phyloP scores from a whole-genome alignment of 2,329 filamentous ascomycete species.

The Paecilomyces dactylethromorphus region DNA sequence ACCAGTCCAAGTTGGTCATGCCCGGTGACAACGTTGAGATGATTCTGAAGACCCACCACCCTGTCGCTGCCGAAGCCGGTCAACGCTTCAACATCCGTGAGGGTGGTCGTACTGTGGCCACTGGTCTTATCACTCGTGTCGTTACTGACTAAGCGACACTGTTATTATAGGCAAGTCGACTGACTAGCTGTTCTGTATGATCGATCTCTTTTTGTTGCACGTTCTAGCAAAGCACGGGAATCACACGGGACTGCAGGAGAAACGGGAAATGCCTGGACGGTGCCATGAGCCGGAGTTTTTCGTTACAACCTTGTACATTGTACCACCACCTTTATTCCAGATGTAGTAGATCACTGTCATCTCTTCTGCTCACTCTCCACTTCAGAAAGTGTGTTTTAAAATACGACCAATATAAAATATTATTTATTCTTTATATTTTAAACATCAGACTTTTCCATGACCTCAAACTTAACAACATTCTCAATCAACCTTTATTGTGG shows the following conservation, averaged over 20 bases:
- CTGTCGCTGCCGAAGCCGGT: conserved; percentile 80
- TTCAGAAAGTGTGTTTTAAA: conserved; percentile 5
- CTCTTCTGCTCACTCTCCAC: conserved; percentile 4
- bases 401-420: conserved; percentile 1
- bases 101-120: conserved; percentile 84
- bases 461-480: too few relatives aligned
- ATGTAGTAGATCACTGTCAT: neutral
- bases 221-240: conserved; percentile 28
- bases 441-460: neutral
- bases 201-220: conserved; percentile 21
- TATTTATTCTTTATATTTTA: neutral
- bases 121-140: conserved; percentile 73
- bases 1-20: conserved; percentile 80
- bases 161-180: conserved; percentile 3
- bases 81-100: conserved; percentile 98
- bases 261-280: conserved; percentile 5
- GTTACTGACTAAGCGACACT: conserved; percentile 35
- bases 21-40: conserved; percentile 99
- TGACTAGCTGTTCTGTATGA: conserved; percentile 22
- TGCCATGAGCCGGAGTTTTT: conserved; percentile 10
- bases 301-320: conserved; percentile 1
- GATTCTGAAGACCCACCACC: conserved; percentile 77
- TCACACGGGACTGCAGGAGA: conserved; percentile 16
- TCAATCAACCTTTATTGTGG: too few relatives aligned
- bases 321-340: conserved; percentile 1